These are phyloP conservation scores for Fusarium caatingaense DNA, from an alignment of 2,329 filamentous ascomycete genomes.

Conservation along the genomic window DNA sequence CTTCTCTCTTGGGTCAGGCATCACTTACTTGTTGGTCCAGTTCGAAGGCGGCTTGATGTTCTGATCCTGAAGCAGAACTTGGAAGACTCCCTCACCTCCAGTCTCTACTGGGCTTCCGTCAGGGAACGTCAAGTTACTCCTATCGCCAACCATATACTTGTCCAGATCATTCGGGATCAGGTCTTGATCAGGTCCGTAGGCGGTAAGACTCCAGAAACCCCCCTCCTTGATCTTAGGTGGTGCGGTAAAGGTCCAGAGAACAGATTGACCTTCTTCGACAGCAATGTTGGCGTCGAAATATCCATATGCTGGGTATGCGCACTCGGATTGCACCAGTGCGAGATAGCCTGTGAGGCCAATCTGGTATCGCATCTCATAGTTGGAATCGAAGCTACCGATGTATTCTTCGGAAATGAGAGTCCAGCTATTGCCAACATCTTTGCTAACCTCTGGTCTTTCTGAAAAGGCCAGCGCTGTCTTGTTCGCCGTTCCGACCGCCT, in stretches of 20 bases:
- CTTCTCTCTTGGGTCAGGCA: accelerated
- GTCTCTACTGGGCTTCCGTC: not conserved
- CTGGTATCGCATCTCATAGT: not conserved
- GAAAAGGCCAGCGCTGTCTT: not conserved
- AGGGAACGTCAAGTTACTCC: not conserved
- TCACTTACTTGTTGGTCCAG: not conserved
- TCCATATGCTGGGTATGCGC: not conserved
- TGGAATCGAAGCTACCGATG: not conserved
- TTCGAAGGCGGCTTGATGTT: not conserved
- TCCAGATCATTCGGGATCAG: not conserved
- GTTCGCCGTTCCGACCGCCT: not conserved
- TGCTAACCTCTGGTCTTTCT: not conserved
- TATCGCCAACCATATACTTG: not conserved
- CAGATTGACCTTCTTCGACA: not conserved
- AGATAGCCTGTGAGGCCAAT: not conserved
- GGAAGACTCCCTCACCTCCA: not conserved
- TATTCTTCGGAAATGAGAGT: not conserved
- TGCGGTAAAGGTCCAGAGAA: not conserved
- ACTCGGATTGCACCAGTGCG: not conserved
- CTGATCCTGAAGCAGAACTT: not conserved
- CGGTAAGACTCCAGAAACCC: not conserved
- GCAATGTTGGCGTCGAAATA: not conserved
- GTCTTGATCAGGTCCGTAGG: not conserved
- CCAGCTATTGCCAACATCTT: not conserved
- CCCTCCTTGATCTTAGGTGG: not conserved